Evolutionary conservation across 1,284 basidiomycete genomes (phyloP).

Genomic region (Hemileia vastatrix): DNA sequence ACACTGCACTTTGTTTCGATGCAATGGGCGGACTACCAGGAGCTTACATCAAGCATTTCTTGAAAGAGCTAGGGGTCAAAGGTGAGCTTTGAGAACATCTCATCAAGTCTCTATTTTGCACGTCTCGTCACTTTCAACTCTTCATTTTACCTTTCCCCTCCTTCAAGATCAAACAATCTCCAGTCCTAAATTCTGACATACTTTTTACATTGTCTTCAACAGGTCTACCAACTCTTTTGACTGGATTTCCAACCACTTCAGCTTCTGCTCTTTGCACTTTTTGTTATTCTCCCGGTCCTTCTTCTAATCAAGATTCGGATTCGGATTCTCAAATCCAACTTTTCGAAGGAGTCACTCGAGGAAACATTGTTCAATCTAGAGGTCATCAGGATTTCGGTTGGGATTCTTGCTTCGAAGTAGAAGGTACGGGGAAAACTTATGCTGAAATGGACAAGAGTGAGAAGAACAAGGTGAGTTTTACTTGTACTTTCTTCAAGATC

Average conservation of each 20-base stretch:
- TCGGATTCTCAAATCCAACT: conserved; percentile 64
- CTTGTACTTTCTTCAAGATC: not conserved
- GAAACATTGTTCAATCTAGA: conserved; percentile 72
- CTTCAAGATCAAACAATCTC: not conserved
- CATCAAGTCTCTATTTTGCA: not conserved
- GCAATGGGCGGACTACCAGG: conserved; percentile 84
- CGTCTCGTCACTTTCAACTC: conserved; percentile 4
- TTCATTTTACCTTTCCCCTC: not conserved
- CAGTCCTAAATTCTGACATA: not conserved
- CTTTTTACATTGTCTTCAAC: not conserved
- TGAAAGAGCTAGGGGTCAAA: conserved; percentile 67
- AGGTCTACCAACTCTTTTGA: conserved; percentile 76
- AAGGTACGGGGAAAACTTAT: conserved; percentile 69
- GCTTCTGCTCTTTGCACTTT: conserved; percentile 93
- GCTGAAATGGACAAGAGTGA: conserved; percentile 80
- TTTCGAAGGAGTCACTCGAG: conserved; percentile 83
- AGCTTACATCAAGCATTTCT: conserved; percentile 91
- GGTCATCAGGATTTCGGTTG: conserved; percentile 74
- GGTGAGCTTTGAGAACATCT: conserved; percentile 47
- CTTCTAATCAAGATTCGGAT: conserved; percentile 44
- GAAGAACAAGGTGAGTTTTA: conserved; percentile 61
- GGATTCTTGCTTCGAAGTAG: conserved; percentile 76
- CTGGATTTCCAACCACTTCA: conserved; percentile 66
- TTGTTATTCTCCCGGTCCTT: conserved; percentile 78
- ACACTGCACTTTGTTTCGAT: conserved; percentile 84